Base-by-base conservation (phyloP, 805 yeast species). In the Metschnikowia continentalis region DNA sequence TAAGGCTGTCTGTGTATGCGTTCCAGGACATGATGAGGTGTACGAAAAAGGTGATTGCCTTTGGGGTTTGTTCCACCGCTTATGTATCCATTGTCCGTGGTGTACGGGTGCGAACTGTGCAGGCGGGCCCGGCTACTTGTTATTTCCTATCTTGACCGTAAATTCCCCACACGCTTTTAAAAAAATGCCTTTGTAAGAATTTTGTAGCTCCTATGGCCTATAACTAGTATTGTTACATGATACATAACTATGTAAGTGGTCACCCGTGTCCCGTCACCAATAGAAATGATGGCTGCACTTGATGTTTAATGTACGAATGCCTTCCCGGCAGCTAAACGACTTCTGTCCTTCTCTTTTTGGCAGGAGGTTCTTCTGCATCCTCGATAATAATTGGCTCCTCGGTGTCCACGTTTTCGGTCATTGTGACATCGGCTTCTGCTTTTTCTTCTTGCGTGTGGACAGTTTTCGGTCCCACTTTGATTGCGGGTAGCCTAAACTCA, bases 1-100 rank as follows among this genome's bases (percentile, higher is more conserved):
- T 74, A 60, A 94, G 83, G 74, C 90, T 92, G 69, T 94, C 98
- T 49, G 97, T 90, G 80, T 94, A 94, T 54, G 97, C 97, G 90
- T 65, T 64, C 69, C 62, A 59, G 35, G 62, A 59, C 62, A 59
- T 59, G 47, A 17, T 50, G 23, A 30, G 42, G 19, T 26, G 49
- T 37, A 20, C 5, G 11, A 38, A 17, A 17, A 19, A 32, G 33
- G 32, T 23, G 14, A 14, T 6, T 10, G 14, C 23, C 15, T 35
- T 11, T 35, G 33, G 40, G 17, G 35, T 36, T 44, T 44, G 47
- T 35, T 26, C 38, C 32, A 22, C 40, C 47, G 39, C 47, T 35
- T 44, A 44, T 35, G 47, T 43, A 33, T 20, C 22, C 50, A 33
- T 26, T 32, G 32, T 11, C 41, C 13, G 5, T 17, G 46, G 45